These are phyloP conservation scores for Silene uniflora DNA, from an alignment of 148 eudicot species.

Conservation along the genomic window DNA sequence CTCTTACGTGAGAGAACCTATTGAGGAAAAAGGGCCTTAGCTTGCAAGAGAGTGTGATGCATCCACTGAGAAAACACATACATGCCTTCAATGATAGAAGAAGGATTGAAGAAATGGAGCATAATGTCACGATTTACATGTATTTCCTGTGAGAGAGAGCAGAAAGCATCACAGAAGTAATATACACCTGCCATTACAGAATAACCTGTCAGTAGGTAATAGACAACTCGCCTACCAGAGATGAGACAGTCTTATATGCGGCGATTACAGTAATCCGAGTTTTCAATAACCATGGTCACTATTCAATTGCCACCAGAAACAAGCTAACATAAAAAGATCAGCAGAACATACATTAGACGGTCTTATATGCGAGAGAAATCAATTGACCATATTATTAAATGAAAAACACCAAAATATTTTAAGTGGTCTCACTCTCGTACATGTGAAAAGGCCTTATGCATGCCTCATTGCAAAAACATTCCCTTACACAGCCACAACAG, in stretches of 20 bases:
- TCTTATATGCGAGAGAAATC: no score
- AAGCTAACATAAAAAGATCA: background rate
- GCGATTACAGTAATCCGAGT: background rate
- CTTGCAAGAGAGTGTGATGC: slow-evolving; percentile 61
- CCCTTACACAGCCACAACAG: background rate
- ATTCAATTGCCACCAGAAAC: background rate
- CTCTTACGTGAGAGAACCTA: slow-evolving; percentile 81
- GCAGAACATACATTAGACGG: no score
- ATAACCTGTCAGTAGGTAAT: background rate
- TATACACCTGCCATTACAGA: slow-evolving; percentile 62
- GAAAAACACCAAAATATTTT: no score
- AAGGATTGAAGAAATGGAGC: slow-evolving; percentile 67
- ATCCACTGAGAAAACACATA: slow-evolving; percentile 82
- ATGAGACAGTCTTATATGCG: no score
- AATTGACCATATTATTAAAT: no score
- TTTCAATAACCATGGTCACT: background rate
- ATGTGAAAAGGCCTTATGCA: no score
- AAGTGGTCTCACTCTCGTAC: no score
- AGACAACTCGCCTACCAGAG: background rate
- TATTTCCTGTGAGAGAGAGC: slow-evolving; percentile 88
- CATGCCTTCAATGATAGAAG: slow-evolving; percentile 83
- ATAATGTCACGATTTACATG: slow-evolving; percentile 73
- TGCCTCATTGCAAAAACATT: no score
- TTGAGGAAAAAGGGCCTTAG: slow-evolving; percentile 14
- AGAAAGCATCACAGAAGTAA: slow-evolving; percentile 72